phyloP scores from a whole-genome alignment of 441 rosid species.

The Melastoma candidum region DNA sequence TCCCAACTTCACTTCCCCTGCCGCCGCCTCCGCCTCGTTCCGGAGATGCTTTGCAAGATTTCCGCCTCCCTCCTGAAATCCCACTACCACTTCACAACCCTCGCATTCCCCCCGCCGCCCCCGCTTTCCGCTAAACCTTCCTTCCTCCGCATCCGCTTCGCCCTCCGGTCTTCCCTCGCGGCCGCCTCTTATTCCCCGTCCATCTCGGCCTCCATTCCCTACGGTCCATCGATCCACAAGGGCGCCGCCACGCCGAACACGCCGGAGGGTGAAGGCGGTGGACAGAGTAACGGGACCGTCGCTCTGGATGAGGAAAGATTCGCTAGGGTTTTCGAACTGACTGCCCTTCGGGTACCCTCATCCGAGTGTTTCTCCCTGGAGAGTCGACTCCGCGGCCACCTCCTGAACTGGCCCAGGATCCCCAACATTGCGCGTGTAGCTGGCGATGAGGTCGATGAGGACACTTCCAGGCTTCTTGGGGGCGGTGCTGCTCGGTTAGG shows the following conservation, averaged over 20 bases:
- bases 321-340: slow-evolving; percentile 50
- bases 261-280: slow-evolving; percentile 13
- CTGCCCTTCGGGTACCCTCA: slow-evolving; percentile 73
- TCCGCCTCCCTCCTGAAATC: no score
- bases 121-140: no score
- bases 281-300: slow-evolving; percentile 18
- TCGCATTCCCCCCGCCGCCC: no score
- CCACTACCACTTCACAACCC: no score
- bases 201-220: slow-evolving; percentile 18
- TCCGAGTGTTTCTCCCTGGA: slow-evolving; percentile 58
- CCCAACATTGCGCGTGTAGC: slow-evolving; percentile 75
- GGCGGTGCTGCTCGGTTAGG: no score
- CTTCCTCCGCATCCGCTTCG: no score
- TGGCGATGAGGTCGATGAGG: slow-evolving; percentile 65
- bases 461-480: slow-evolving; percentile 28
- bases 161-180: no score
- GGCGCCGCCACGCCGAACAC: slow-evolving; percentile 30
- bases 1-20: no score
- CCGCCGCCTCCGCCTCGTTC: no score
- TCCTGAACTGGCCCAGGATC: slow-evolving; percentile 84
- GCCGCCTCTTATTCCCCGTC: no score
- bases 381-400: slow-evolving; percentile 83
- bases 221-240: slow-evolving; percentile 72
- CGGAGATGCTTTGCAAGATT: no score
- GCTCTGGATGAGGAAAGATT: slow-evolving; percentile 40